Conservation (phyloP, 768 basidiomycete species). For the Suillus plorans region DNA sequence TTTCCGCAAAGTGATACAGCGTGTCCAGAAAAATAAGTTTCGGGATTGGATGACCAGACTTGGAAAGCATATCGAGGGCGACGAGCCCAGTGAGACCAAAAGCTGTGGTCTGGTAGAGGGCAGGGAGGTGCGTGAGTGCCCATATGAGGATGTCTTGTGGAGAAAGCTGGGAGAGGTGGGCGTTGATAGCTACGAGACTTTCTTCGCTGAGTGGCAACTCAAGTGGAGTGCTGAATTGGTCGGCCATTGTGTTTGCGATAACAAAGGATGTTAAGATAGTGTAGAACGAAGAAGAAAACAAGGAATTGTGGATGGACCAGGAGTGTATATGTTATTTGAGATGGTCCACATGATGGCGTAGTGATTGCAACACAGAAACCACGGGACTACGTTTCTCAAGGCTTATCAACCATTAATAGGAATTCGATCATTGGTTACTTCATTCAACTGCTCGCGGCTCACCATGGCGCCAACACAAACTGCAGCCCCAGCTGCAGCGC, state of each 20-base stretch:
- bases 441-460: neutral
- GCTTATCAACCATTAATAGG: neutral
- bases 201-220: conserved; percentile 56
- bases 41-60: conserved; percentile 48
- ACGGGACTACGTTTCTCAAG: neutral
- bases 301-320: neutral
- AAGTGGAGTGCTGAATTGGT: conserved; percentile 42
- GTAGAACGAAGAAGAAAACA: neutral
- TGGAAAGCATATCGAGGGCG: conserved; percentile 92
- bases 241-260: conserved; percentile 11
- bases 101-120: conserved; percentile 90
- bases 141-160: conserved; percentile 87
- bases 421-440: neutral
- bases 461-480: conserved; percentile 10
- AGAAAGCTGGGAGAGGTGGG: conserved; percentile 62
- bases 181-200: conserved; percentile 70
- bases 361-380: conserved; percentile 2
- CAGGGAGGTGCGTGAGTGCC: conserved; percentile 78
- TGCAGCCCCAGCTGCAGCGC: conserved; percentile 5
- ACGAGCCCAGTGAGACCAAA: conserved; percentile 96
- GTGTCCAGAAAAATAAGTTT: conserved; percentile 97
- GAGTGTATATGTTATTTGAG: neutral
- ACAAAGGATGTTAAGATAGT: neutral
- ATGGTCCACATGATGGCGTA: conserved; percentile 3
- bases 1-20: conserved; percentile 93